Evolutionary conservation across 768 basidiomycete species (phyloP), one percentile per base, ranked within the genome.

Genomic region (Lactifluus piperatus): DNA sequence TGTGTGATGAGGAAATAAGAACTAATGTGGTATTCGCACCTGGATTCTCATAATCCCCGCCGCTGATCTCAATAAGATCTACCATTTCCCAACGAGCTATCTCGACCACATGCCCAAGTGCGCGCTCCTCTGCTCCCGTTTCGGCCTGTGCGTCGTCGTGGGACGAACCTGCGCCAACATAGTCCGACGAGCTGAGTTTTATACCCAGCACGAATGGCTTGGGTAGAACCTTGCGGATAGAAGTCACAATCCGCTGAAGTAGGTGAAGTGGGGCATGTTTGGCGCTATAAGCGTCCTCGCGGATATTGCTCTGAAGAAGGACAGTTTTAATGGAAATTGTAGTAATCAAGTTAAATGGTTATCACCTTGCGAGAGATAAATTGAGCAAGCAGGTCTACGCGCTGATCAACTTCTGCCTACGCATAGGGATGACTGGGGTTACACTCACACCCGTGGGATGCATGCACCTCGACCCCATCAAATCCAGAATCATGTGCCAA

Each of bases 21-120:
- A 32, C 27, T 20, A n/a, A 41, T 14, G 54, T 8, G 5, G 18
- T 22, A 22, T 2, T 65, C 76, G 18, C 64, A 86, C 91, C 81
- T 64, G 88, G 86, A 18, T 77, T 80, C 66, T 91, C 88, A 64
- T 94, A 95, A 68, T 86, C 84, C 0, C 92, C 92, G 1, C 92
- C 92, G 56, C 86, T 90, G 59, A 95, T 81, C 70, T 95, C 92
- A 51, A 95, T 82, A 66, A 92, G 87, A 69, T 95, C 92, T 5
- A 94, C 66, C 18, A 73, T 71, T 1, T 77, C 77, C 83, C 89
- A 90, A 39, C 70, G 68, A 0, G 85, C 80, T 29, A 93, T 81
- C 39, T 76, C 68, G 18, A 72, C 69, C 13, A 92, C 73, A 66
- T 93, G 84, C 22, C 76, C 70, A 2, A 91, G 70, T 0, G 85